Evolutionary conservation across 23 red algal species (phyloP).

Genomic region (Gracilaria gracilis): DNA sequence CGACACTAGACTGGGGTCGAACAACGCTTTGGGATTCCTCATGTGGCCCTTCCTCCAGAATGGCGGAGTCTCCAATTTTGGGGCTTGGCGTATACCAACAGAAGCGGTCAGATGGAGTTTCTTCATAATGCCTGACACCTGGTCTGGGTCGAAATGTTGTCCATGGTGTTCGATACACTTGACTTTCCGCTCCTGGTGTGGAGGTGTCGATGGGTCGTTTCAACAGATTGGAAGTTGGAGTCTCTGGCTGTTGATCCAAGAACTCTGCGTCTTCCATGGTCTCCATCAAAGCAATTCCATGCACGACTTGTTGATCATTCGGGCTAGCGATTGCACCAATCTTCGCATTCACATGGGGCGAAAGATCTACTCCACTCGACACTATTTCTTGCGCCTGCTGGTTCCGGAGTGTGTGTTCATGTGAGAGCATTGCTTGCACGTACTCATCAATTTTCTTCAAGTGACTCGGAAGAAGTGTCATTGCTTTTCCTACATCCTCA

Average conservation of each 20-base stretch:
- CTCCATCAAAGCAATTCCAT: not conserved
- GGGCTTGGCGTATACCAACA: slow-evolving; percentile 1
- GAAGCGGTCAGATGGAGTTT: slow-evolving; percentile 15
- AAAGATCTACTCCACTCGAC: not conserved
- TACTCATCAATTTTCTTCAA: slow-evolving; percentile 7
- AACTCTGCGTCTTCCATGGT: not conserved
- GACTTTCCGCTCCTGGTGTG: not conserved
- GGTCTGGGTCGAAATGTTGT: not conserved
- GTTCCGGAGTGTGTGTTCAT: not conserved
- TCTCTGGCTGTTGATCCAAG: not conserved
- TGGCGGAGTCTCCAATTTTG: not conserved
- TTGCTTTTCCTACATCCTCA: slow-evolving; percentile 9
- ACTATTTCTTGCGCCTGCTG: not conserved
- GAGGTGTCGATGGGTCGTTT: not conserved
- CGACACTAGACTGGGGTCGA: not conserved
- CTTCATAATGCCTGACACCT: not conserved
- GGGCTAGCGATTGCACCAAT: not conserved
- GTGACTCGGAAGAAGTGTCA: not conserved
- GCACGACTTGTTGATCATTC: not conserved
- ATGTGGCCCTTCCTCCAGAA: not conserved
- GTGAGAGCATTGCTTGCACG: not conserved
- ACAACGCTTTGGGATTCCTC: not conserved
- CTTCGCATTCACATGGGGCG: not conserved
- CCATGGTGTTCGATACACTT: slow-evolving; percentile 3
- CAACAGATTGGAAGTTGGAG: not conserved